Evolutionary conservation across 139 green algal genomes (phyloP), one percentile per base, ranked within the genome.

Genomic region (Micractinium conductrix): DNA sequence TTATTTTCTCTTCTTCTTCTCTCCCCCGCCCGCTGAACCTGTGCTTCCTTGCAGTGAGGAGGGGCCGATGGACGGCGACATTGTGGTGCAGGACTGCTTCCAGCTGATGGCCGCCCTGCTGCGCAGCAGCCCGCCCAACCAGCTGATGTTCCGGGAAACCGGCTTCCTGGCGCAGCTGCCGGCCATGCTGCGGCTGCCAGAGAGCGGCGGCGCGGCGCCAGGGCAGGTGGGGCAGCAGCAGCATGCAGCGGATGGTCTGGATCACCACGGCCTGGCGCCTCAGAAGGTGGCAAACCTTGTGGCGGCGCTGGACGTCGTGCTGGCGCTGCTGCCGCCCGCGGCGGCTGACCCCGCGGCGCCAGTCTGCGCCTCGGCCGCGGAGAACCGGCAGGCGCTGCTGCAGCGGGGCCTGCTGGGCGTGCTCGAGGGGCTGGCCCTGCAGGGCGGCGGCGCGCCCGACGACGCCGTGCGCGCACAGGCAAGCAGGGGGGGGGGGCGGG

Each of bases 61-160:
- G 85, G 95, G 93, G 16, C 89, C 86, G 22, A 74, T 92, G 45
- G 91, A 95, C 24, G 95, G 95, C 9, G 93, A 92, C 37, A 93
- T 98, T 65, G 83, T 98, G 44, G 91, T 96, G 53, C 93, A 96
- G 87, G 96, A 99, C 88, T 96, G 90, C 73, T 71, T 98, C 21
- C 92, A 98, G 88, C 90, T 99, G 69, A 87, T 96, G 37, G 96
- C 93, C 87, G 97, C 96, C 80, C 87, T 99, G 70, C 85, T 99
- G 58, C 72, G 93, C 8, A 86, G 73, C 63, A 97, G 96, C 84
- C 40, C 81, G 24, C 92, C 90, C 67, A 98, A 98, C 81, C 94
- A 97, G 90, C 82, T 91, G 5, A 91, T 97, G 83, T 97, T 97
- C 92, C 84, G 88, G 83, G 75, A 88, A 33, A 40, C 45, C 28